Evolutionary conservation across 1,284 basidiomycete genomes (phyloP), one percentile per base, ranked within the genome.

Genomic region (Rhodotorula sp.): DNA sequence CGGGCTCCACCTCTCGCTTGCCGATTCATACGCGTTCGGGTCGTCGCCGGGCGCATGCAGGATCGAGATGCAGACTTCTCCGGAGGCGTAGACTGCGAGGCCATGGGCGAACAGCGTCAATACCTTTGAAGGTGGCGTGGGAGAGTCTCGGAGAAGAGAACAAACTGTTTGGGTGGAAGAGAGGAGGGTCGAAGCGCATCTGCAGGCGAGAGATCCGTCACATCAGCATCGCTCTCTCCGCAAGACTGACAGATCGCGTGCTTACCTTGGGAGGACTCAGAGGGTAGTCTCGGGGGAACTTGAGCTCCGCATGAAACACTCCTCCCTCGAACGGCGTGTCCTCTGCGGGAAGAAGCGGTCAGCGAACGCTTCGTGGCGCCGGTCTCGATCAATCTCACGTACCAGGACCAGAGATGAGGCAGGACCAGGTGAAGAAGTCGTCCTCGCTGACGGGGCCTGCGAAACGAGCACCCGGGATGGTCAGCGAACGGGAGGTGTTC

Each of bases 301-400:
- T 90, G 74, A 99, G 85, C 79, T 89, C 91, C 46, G 96, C 96
- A 59, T 89, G 87, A 77, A 99, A 99, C 36, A 99, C 87, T 65
- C 96, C 96, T 61, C 94, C 96, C 84, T 99, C 96, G 80, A 96
- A 99, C 1, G 96, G 96, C 54, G 96, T 99, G 74, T 94, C 96
- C 61, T 70, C 68, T 70, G 54, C 29, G 4, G 29, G 24, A 15
- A 9, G 24, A 1, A 8, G 46, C 22, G n/a, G 52, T 54, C 51
- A 53, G 57, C 49, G 8, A 17, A 30, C 24, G n/a, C 13, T 11
- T 15, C 10, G 9, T 5, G 32, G 7, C 17, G 10, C 29, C 29
- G 24, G 30, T 10, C 19, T 13, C 39, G 39, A 10, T 34, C n/a
- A 13, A 10, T 19, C 54, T 2, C 32, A 49, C 51, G 51, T 10